Evolutionary conservation across 2,329 filamentous ascomycete genomes (phyloP).

Genomic region (Coniochaeta ligniaria): DNA sequence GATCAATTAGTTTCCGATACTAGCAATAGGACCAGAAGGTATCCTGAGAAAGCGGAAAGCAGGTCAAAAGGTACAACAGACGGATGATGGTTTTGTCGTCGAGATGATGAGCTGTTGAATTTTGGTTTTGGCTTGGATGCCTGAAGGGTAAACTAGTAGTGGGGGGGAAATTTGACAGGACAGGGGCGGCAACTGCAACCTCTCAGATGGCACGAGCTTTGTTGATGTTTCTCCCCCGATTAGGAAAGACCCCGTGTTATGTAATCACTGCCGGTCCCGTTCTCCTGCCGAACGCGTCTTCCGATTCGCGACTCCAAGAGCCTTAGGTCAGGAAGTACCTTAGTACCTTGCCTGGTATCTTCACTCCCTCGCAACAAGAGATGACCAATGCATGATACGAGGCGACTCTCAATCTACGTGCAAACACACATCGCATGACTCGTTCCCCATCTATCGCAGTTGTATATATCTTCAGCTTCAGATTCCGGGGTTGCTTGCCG

Average conservation of each 20-base stretch:
- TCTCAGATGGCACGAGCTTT: neutral
- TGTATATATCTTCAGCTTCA: no score
- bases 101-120: slow-evolving; percentile 2
- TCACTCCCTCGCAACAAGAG: no score
- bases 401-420: no score
- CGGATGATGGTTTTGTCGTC: neutral
- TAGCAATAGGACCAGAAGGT: slow-evolving; percentile 22
- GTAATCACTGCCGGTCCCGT: neutral
- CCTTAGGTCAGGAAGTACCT: no score
- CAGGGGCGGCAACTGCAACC: neutral
- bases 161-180: slow-evolving; percentile 2
- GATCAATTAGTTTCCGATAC: slow-evolving; percentile 11
- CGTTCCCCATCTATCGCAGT: no score
- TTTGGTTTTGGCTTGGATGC: slow-evolving; percentile 3
- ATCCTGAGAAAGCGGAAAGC: slow-evolving; percentile 15
- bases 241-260: slow-evolving; percentile 1
- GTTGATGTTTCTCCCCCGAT: slow-evolving; percentile 1
- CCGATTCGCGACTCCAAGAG: neutral
- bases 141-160: slow-evolving; percentile 2
- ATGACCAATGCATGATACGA: no score
- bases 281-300: neutral
- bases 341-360: no score
- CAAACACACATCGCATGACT: no score
- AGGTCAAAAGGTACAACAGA: neutral
- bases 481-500: no score